phyloP scores from a whole-genome alignment of 2,329 filamentous ascomycete genomes.

The Pestalotiopsis sp. region DNA sequence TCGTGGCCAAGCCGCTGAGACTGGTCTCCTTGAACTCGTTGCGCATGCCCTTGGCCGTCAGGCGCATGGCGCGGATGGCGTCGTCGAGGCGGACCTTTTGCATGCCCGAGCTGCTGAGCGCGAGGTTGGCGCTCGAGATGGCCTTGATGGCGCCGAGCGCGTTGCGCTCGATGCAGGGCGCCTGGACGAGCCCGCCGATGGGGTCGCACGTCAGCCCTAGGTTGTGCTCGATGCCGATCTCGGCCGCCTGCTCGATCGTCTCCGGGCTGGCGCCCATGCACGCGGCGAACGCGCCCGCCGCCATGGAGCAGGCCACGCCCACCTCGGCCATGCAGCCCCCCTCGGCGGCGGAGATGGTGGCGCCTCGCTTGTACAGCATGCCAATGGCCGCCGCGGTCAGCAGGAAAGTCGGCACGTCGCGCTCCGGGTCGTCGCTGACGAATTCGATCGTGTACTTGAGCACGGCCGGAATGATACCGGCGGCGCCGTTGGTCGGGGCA shows the following conservation, averaged over 20 bases:
- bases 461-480: slow-evolving; percentile 51
- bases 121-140: slow-evolving; percentile 50
- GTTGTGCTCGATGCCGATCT: slow-evolving; percentile 55
- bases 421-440: slow-evolving; percentile 49
- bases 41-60: slow-evolving; percentile 51
- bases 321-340: slow-evolving; percentile 56
- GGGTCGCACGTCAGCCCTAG: slow-evolving; percentile 51
- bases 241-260: slow-evolving; percentile 50
- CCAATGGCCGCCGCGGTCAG: slow-evolving; percentile 50
- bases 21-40: slow-evolving; percentile 56
- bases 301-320: slow-evolving; percentile 53
- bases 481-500: slow-evolving; percentile 51
- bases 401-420: slow-evolving; percentile 49
- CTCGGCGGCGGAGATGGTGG: slow-evolving; percentile 51
- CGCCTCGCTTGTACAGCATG: slow-evolving; percentile 54
- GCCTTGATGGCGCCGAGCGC: slow-evolving; percentile 51
- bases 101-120: slow-evolving; percentile 44
- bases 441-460: slow-evolving; percentile 52
- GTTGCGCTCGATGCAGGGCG: slow-evolving; percentile 52
- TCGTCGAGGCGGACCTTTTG: slow-evolving; percentile 51
- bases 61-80: slow-evolving; percentile 49
- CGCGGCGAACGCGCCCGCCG: slow-evolving; percentile 49
- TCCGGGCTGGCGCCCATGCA: slow-evolving; percentile 52
- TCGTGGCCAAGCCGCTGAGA: slow-evolving; percentile 49
- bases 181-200: slow-evolving; percentile 50